Conservation (phyloP, 1,139 yeast genomes). For the Komagataea norvegica region DNA sequence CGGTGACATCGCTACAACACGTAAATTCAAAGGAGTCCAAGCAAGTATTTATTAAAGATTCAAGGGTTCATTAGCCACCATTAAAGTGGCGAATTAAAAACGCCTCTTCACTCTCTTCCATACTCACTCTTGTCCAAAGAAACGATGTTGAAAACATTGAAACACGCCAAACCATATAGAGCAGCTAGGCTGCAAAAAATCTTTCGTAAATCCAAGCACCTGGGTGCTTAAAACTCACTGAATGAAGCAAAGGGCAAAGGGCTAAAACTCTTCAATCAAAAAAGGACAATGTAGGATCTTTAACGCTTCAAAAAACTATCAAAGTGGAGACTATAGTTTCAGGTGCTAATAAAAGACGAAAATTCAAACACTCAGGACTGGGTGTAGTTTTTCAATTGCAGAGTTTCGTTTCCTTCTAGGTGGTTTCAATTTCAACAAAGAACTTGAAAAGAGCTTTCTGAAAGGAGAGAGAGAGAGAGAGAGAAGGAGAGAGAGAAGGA, state of each 20-base stretch:
- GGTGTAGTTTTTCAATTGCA: conserved; percentile 9
- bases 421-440: conserved; percentile 13
- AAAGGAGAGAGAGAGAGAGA: conserved; percentile 17
- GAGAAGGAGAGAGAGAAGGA: conserved; percentile 15
- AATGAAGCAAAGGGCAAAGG: conserved; percentile 1
- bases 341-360: not conserved
- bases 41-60: conserved; percentile 3
- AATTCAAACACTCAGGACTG: not conserved
- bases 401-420: conserved; percentile 9
- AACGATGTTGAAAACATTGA: not conserved
- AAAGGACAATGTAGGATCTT: conserved; percentile 2
- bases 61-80: not conserved
- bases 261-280: conserved; percentile 8
- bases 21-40: not conserved
- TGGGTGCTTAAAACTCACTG: not conserved
- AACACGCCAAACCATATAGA: not conserved
- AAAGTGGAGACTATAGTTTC: conserved; percentile 12
- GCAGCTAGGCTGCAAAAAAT: not conserved
- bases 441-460: conserved; percentile 27
- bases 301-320: not conserved
- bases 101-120: conserved; percentile 6
- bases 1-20: too few species aligned
- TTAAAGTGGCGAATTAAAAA: not conserved
- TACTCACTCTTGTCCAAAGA: conserved; percentile 6
- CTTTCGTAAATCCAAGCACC: too few species aligned